Conservation (phyloP, 306 rosid species). For the Mucuna pruriens region DNA sequence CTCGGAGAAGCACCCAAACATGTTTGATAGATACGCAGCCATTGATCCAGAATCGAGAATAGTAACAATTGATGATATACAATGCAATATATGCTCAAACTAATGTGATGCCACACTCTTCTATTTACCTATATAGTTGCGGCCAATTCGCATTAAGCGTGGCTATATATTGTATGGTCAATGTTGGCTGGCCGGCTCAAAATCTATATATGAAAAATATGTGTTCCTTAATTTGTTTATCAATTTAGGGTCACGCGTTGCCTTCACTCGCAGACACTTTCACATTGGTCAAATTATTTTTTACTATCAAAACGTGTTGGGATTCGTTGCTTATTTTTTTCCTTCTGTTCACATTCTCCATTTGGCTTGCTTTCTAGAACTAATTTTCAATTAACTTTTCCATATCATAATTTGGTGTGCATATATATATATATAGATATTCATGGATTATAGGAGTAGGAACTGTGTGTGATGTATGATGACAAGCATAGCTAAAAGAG, state of each 20-base stretch:
- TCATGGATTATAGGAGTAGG: background rate
- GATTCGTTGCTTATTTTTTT: background rate
- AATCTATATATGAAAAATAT: background rate
- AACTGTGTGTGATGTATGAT: background rate
- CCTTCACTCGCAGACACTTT: background rate
- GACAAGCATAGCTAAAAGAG: background rate
- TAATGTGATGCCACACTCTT: background rate
- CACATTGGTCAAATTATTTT: conserved; percentile 23
- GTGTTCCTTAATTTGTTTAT: background rate
- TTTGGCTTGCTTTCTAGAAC: background rate
- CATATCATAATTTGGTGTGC: too few species aligned
- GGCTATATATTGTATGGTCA: conserved; percentile 32
- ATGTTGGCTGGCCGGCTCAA: background rate
- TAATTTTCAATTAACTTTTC: background rate
- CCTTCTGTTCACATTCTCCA: background rate
- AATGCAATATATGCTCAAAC: background rate
- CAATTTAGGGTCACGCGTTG: conserved; percentile 16
- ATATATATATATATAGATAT: too few species aligned
- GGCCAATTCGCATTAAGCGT: background rate
- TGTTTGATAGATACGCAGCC: conserved; percentile 50
- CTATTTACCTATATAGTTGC: background rate
- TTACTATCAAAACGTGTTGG: background rate
- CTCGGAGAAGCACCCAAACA: conserved; percentile 62
- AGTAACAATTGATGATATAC: background rate
- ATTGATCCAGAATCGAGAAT: too few species aligned